A percentile compares a stretch with the other conserved stretches of the same genome.
These are phyloP conservation scores for Rhizopogon vesiculosus DNA, from an alignment of 768 basidiomycete genomes.

Conservation along the genomic window DNA sequence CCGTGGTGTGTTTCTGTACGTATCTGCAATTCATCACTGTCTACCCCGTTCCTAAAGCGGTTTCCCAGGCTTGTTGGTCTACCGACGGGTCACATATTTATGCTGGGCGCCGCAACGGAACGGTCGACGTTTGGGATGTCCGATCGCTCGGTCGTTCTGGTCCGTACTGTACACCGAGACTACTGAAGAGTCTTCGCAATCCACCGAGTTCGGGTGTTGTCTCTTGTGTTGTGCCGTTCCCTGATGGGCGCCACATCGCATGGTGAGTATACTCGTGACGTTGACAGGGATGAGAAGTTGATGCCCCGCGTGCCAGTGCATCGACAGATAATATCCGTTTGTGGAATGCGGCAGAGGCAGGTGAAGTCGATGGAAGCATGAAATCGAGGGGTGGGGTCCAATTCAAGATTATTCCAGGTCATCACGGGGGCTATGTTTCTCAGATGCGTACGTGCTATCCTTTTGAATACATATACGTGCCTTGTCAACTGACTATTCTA, in stretches of 20 bases:
- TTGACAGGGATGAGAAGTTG: conserved; percentile 14
- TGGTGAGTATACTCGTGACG: conserved; percentile 50
- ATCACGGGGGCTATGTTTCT: conserved; percentile 92
- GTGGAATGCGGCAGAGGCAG: conserved; percentile 86
- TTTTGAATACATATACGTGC: conserved; percentile 5
- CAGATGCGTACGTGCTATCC: conserved; percentile 71
- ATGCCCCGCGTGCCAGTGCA: conserved; percentile 46
- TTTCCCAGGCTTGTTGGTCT: conserved; percentile 87
- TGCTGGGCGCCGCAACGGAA: conserved; percentile 86
- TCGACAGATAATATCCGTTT: conserved; percentile 90
- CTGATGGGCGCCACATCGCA: conserved; percentile 87
- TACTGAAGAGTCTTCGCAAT: conserved; percentile 81
- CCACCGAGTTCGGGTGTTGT: conserved; percentile 88
- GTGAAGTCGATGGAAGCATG: conserved; percentile 58
- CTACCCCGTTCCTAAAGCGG: conserved; percentile 1
- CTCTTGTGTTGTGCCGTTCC: conserved; percentile 86
- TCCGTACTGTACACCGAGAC: conserved; percentile 59
- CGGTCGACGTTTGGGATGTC: conserved; percentile 93
- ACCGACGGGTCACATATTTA: conserved; percentile 83
- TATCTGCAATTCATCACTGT: conserved; percentile 7
- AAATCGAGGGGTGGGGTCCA: conserved; percentile 67
- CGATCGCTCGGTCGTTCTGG: conserved; percentile 69
- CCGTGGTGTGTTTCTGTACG: conserved; percentile 95
- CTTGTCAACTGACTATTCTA: conserved; percentile 19
- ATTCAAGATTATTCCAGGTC: conserved; percentile 94